These are phyloP conservation scores for Alternaria sp. DNA, from an alignment of 2,329 filamentous ascomycete species.

Conservation along the genomic window DNA sequence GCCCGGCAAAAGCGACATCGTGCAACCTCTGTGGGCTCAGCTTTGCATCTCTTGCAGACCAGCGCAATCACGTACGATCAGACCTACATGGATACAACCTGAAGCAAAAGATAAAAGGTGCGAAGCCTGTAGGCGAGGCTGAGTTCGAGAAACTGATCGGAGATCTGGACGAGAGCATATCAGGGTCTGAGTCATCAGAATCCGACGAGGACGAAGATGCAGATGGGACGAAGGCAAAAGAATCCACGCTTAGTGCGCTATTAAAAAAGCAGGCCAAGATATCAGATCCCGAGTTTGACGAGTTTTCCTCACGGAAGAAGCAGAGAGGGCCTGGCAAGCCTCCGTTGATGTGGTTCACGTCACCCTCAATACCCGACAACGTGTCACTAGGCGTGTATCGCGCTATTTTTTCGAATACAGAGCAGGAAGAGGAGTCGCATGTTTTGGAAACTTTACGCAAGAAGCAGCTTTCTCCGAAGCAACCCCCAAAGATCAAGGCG, in stretches of 20 bases:
- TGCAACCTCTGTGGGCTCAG: constrained; percentile 81
- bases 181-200: constrained; percentile 80
- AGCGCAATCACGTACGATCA: constrained; percentile 85
- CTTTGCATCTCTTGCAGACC: constrained; percentile 79
- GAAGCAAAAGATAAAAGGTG: constrained; percentile 85
- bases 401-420: constrained; percentile 76
- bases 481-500: constrained; percentile 57
- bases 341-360: constrained; percentile 87
- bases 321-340: constrained; percentile 70
- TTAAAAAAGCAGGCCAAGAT: constrained; percentile 85
- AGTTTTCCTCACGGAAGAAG: constrained; percentile 58
- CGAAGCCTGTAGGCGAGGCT: constrained; percentile 74
- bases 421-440: constrained; percentile 70
- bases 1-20: constrained; percentile 69
- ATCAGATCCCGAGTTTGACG: constrained; percentile 64
- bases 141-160: constrained; percentile 90
- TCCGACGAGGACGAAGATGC: constrained; percentile 74
- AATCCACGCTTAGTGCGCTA: constrained; percentile 77
- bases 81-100: constrained; percentile 95
- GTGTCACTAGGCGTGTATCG: constrained; percentile 87
- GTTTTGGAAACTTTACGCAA: constrained; percentile 74
- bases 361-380: constrained; percentile 76
- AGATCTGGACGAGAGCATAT: constrained; percentile 89
- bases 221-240: constrained; percentile 61
- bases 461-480: constrained; percentile 77